A percentile compares a stretch with the other conserved stretches of the same genome.
Conservation (phyloP, 768 basidiomycete species). For the Podaxis sp. region DNA sequence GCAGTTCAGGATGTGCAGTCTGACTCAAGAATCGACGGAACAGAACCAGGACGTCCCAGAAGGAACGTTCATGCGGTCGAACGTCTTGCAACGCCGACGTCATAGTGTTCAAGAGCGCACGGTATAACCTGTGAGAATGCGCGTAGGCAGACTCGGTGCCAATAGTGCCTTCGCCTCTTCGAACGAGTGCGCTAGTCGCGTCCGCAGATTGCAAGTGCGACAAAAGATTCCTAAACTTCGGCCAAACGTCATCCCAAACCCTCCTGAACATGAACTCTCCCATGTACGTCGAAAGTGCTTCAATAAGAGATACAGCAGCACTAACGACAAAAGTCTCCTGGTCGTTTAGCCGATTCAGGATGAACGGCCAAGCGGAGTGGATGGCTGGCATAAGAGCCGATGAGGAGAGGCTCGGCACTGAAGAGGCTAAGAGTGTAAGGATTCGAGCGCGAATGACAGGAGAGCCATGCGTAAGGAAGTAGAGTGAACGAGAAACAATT, state of each 20-base stretch:
- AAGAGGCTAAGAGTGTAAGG: conserved; percentile 65
- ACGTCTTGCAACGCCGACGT: conserved; percentile 61
- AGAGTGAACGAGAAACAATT: conserved; percentile 82
- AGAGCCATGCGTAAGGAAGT: conserved; percentile 89
- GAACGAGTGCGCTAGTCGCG: conserved; percentile 57
- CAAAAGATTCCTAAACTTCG: conserved; percentile 65
- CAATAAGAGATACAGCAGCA: conserved; percentile 71
- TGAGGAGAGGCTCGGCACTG: conserved; percentile 69
- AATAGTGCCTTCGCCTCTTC: conserved; percentile 43
- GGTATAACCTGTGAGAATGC: conserved; percentile 75
- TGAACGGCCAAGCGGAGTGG: conserved; percentile 91
- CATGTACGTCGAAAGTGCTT: conserved; percentile 59
- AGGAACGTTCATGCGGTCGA: conserved; percentile 59
- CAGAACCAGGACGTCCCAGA: conserved; percentile 78
- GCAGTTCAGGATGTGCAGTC: conserved; percentile 70
- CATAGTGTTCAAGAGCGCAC: conserved; percentile 74
- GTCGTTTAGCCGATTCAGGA: conserved; percentile 79
- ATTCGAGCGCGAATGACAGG: conserved; percentile 83
- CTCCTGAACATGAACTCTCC: conserved; percentile 84
- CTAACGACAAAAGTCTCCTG: conserved; percentile 74
- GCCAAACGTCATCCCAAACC: conserved; percentile 94
- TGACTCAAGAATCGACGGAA: conserved; percentile 75
- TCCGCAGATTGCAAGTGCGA: conserved; percentile 60
- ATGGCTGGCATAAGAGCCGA: conserved; percentile 79
- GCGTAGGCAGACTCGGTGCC: conserved; percentile 74